phyloP scores from a whole-genome alignment of 192 early-diverging fungal genomes.

The Entomortierella parvispora region DNA sequence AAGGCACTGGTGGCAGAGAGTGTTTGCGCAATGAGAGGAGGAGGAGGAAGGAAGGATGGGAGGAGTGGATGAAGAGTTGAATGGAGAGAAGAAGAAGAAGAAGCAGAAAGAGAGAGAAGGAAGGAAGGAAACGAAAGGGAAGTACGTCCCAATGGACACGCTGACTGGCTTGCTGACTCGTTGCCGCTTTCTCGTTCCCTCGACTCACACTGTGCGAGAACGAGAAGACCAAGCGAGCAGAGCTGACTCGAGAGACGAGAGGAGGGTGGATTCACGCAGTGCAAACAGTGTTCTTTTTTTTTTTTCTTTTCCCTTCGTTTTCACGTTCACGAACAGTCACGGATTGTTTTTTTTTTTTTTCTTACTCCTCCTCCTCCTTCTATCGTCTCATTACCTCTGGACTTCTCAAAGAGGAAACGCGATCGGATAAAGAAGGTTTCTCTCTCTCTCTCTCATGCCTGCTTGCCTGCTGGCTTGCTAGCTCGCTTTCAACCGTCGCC shows the following conservation, averaged over 20 bases:
- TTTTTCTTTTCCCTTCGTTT: no score
- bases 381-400: background rate
- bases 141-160: background rate
- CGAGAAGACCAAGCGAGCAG: background rate
- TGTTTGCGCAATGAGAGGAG: background rate
- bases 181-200: background rate
- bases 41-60: background rate
- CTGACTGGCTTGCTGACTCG: no score
- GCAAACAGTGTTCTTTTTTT: background rate
- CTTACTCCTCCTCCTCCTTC: background rate
- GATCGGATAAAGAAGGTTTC: background rate
- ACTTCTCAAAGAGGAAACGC: constrained; percentile 3
- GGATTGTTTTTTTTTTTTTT: constrained; percentile 8
- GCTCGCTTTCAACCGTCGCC: no score
- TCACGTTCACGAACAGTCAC: no score
- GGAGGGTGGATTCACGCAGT: constrained; percentile 3
- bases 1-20: background rate
- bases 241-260: background rate
- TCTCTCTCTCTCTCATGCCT: background rate
- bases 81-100: constrained; percentile 7
- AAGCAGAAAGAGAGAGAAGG: background rate
- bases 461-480: no score
- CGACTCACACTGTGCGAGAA: background rate
- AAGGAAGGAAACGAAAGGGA: background rate
- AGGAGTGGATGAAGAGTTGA: background rate